Evolutionary conservation across 208 protist species (phyloP), one percentile per base, ranked within the genome.

Genomic region (Leptomonas seymouri): DNA sequence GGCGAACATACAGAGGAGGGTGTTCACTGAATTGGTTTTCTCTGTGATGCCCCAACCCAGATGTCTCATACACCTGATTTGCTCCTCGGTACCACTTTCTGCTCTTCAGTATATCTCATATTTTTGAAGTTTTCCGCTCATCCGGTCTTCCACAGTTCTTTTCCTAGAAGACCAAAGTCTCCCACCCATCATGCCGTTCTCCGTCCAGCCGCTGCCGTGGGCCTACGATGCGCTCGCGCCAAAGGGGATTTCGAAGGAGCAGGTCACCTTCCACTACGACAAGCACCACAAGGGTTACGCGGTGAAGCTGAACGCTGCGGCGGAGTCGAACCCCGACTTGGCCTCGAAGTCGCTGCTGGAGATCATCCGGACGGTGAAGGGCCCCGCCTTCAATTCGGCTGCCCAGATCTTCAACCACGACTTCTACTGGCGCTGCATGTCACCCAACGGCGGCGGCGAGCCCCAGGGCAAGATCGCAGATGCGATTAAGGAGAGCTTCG

Each of bases 381-480:
- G 90, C 54, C 81, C 83, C 49, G 72, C 87, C 30, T 98, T 97
- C 87, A 98, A 98, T 82, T 81, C 82, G 23, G 92, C 96, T 18
- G 94, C 93, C 30, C 96, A 98, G 86, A 80, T 96, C 68, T 98
- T 84, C 75, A 98, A 98, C 78, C 97, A 98, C 82, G 89, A 92
- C 78, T 98, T 98, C 80, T 98, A 94, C 88, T 98, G 97, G 95
- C 72, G 93, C 39, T 94, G 74, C 57, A 66, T 97, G 54, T 81
- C 56, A 50, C 85, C 93, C 51, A 68, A 82, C 65, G 84, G 85
- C 34, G 89, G 86, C 34, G 83, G 82, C 31, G 76, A 72, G 63
- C 84, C 94, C 20, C 82, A 36, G 18, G 93, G 92, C 15, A 71
- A 61, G n/a, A 61, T 98, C 14, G 74, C 55, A 0, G 66, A 82